Base-by-base conservation (phyloP, 2,329 filamentous ascomycete species). In the Scedosporium boydii region DNA sequence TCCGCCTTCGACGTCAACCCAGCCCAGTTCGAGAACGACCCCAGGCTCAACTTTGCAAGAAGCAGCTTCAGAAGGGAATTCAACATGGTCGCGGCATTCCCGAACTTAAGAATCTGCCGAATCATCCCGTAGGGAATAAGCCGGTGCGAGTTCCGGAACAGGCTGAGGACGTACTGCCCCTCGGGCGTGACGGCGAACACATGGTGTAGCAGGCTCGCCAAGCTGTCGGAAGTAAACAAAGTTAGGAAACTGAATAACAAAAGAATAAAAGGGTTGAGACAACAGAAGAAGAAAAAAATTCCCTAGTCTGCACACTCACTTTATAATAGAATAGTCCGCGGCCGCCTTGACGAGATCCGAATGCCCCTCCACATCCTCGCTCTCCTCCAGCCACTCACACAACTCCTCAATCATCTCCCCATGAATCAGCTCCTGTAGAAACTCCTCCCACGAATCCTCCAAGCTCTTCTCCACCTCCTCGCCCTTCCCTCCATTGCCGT, bases 31-130 rank as follows among this genome's bases (percentile, higher is more conserved):
- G 90, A 91, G 59, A 93, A 75, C 6, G 85, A 85, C 1, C 85
- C 86, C 4, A 93, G 78, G 66, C 88, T 89, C 63, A 92, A 76
- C 74, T 95, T 95, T n/a, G 89, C 86, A 14, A 95, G 79, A 16
- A 93, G 79, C 16, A 93, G 76, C 61, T 80, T 82, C 71, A 90
- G 81, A 81, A 93, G 87, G 63, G 82, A 89, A 68, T 82, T 89
- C 62, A 93, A 87, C 90, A 95, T 93, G 21, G 86, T 89, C 1
- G 89, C 89, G 0, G 89, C 89, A 70, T 93, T 95, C 5, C 90
- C 88, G 14, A 93, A 81, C 48, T 85, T 84, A 3, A 95, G 76
- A 0, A 89, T 91, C 71, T 93, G 88, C 64, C 86, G 82, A 59
- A 93, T 80, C 65, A 91, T 77, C 51, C 82, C 80, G 70, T 92